A percentile compares a stretch with the other conserved stretches of the same genome.
Evolutionary conservation across 2,329 filamentous ascomycete species (phyloP).

Genomic region (Claviceps humidiphila): DNA sequence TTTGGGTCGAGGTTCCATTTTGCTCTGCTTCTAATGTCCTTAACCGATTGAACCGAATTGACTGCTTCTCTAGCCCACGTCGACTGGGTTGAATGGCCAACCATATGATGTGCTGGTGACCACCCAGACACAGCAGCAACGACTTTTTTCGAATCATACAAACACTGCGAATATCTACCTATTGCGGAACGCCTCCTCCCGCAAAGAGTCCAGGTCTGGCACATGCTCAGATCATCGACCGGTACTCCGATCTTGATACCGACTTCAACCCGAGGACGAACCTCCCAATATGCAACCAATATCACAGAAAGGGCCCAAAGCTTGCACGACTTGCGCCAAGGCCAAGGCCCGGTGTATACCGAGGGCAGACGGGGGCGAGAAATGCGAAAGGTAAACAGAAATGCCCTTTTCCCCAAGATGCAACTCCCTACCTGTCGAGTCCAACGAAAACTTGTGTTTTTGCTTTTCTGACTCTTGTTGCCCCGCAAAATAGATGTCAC

Average conservation of each 20-base stretch:
- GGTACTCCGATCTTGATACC: too few relatives aligned
- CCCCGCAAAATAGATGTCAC: constrained; percentile 26
- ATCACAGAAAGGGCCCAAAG: constrained; percentile 30
- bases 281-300: constrained; percentile 11
- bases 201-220: too few relatives aligned
- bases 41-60: not conserved
- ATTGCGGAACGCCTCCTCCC: too few relatives aligned
- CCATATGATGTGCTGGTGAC: constrained; percentile 1
- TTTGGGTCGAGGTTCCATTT: not conserved
- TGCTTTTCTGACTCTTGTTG: not conserved
- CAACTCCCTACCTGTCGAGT: too few relatives aligned
- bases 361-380: constrained; percentile 23
- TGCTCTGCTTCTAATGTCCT: not conserved
- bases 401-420: too few relatives aligned
- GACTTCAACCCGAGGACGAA: not conserved
- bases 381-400: constrained; percentile 31
- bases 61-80: not conserved
- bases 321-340: constrained; percentile 36
- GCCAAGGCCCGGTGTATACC: constrained; percentile 38
- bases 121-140: not conserved
- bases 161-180: not conserved
- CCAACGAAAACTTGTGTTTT: too few relatives aligned
- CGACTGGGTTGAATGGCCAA: not conserved
- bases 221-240: too few relatives aligned
- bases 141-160: not conserved